Percentiles rank a stretch among this genome's conserved stretches.
phyloP scores from a whole-genome alignment of 192 early-diverging fungal species.

The Gorgonomyces haynaldii region DNA sequence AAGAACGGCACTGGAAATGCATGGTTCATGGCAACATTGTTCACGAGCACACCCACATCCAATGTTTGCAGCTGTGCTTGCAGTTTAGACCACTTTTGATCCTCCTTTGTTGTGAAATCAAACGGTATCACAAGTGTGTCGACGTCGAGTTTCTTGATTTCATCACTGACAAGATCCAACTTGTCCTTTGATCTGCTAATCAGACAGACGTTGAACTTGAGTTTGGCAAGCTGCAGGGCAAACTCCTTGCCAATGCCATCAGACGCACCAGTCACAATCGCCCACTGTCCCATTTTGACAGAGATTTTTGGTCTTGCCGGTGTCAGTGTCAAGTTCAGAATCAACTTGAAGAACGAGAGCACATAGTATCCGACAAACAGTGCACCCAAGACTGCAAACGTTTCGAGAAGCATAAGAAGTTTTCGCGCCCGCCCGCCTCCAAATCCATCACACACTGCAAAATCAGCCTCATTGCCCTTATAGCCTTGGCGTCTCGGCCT shows the following conservation, averaged over 20 bases:
- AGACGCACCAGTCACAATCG: constrained; percentile 88
- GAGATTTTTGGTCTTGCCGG: background rate
- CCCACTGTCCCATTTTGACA: constrained; percentile 32
- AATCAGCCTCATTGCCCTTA: too few relatives aligned
- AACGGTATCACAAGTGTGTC: constrained; percentile 52
- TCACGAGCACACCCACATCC: constrained; percentile 59
- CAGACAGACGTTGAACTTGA: constrained; percentile 72
- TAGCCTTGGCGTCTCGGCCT: too few relatives aligned
- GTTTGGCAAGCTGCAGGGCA: constrained; percentile 76
- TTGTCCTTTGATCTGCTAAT: constrained; percentile 73
- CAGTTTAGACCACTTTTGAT: constrained; percentile 59
- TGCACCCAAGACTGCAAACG: too few relatives aligned
- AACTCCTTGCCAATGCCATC: constrained; percentile 95
- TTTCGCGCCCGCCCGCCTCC: too few relatives aligned
- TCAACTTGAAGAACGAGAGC: background rate
- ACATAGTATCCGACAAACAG: too few relatives aligned
- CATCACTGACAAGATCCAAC: constrained; percentile 58
- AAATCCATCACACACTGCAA: too few relatives aligned
- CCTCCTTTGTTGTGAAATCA: constrained; percentile 61
- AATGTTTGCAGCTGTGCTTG: constrained; percentile 38
- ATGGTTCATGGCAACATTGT: constrained; percentile 92
- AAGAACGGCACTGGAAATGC: constrained; percentile 79
- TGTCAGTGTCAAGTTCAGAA: background rate
- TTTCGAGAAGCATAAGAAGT: too few relatives aligned
- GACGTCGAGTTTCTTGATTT: constrained; percentile 44